A percentile compares a stretch with the other conserved stretches of the same genome.
Evolutionary conservation across 768 basidiomycete species (phyloP).

Genomic region (Phlebiopsis gigantea): DNA sequence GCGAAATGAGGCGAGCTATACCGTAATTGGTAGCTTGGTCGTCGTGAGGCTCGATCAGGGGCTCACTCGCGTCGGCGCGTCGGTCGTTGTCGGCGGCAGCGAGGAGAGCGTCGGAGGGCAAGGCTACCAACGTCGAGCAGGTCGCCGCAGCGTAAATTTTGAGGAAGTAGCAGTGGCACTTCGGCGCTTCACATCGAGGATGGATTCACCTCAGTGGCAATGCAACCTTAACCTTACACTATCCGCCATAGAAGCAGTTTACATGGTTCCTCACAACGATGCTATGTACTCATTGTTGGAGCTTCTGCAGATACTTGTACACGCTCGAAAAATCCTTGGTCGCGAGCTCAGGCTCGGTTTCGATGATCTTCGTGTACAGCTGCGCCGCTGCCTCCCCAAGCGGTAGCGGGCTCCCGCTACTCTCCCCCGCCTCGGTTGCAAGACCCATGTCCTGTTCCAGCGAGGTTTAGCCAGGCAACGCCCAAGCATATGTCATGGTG

Average conservation of each 20-base stretch:
- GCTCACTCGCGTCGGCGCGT: not conserved
- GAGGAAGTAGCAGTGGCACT: not conserved
- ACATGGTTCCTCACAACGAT: not conserved
- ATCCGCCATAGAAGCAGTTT: no score
- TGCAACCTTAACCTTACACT: constrained; percentile 1
- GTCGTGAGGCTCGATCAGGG: constrained; percentile 5
- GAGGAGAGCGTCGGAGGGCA: constrained; percentile 1
- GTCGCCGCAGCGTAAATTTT: constrained; percentile 6
- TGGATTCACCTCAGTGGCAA: not conserved
- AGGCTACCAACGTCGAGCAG: not conserved
- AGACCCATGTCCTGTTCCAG: constrained; percentile 73
- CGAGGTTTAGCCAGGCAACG: not conserved
- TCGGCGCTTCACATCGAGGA: not conserved
- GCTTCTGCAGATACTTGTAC: constrained; percentile 52
- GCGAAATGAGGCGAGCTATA: constrained; percentile 13
- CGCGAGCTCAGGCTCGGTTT: constrained; percentile 52
- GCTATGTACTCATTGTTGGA: constrained; percentile 18
- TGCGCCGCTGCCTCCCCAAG: constrained; percentile 59
- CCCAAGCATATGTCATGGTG: not conserved
- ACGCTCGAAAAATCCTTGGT: constrained; percentile 79
- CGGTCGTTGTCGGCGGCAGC: not conserved
- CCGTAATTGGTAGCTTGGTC: constrained; percentile 6
- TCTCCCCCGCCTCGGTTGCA: constrained; percentile 57
- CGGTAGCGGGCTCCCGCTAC: constrained; percentile 48
- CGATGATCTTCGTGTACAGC: constrained; percentile 55